Percentiles rank a stretch among this genome's conserved stretches.
phyloP scores from a whole-genome alignment of 2,329 filamentous ascomycete species.

The Trichoderma aggressivum region DNA sequence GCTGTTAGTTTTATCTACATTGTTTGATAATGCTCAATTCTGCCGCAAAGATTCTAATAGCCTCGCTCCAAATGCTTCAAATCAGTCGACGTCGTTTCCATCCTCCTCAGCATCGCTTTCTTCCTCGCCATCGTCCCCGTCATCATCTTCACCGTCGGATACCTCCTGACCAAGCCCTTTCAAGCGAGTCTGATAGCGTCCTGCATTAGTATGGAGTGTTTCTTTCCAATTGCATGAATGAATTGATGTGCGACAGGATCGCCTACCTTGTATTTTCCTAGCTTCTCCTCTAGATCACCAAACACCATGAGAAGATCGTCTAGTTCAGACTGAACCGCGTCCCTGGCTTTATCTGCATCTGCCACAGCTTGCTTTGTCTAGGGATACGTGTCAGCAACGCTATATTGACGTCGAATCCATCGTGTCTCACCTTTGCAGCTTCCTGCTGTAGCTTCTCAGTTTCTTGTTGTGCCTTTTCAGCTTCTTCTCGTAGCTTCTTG shows the following conservation, averaged over 20 bases:
- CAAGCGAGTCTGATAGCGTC: constrained; percentile 49
- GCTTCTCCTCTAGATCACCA: constrained; percentile 75
- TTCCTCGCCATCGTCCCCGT: constrained; percentile 49
- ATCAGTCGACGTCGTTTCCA: constrained; percentile 16
- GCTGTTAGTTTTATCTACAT: no score
- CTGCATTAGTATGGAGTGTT: not conserved
- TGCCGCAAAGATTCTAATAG: not conserved
- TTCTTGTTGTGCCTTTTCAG: constrained; percentile 23
- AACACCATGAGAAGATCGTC: constrained; percentile 81
- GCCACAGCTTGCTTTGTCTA: constrained; percentile 33
- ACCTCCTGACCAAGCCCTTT: constrained; percentile 65
- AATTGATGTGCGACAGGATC: not conserved
- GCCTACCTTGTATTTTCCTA: constrained; percentile 68
- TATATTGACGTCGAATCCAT: not conserved
- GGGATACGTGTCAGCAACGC: not conserved
- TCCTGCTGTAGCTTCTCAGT: constrained; percentile 26
- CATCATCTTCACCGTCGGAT: constrained; percentile 72
- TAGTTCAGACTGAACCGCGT: constrained; percentile 66
- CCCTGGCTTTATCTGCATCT: constrained; percentile 58
- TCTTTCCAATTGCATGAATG: not conserved
- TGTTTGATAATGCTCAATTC: not conserved
- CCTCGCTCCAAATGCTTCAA: not conserved
- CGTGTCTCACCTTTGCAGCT: constrained; percentile 27
- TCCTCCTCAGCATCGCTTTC: constrained; percentile 27
- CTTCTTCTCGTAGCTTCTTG: constrained; percentile 29